Conservation (phyloP, 208 protist species). For the Leishmania gerbilli region DNA sequence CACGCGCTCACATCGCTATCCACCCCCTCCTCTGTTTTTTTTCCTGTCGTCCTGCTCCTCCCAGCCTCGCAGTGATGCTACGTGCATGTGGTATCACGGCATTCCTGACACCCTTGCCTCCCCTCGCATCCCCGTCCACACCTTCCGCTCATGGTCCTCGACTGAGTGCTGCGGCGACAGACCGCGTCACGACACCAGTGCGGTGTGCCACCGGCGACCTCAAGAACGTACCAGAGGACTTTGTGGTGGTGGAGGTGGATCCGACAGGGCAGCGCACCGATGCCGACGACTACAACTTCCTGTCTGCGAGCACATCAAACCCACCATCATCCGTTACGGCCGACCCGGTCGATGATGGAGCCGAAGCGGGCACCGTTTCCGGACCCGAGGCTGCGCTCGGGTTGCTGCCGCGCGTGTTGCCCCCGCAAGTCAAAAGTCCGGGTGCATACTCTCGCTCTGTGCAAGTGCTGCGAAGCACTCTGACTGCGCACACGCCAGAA, state of each 20-base stretch:
- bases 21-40: not conserved
- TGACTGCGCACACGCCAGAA: not conserved
- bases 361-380: not conserved
- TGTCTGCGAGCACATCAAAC: not conserved
- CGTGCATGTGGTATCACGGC: slow-evolving; percentile 64
- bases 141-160: too few species aligned
- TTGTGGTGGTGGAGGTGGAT: slow-evolving; percentile 82
- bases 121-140: not conserved
- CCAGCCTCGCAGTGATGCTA: slow-evolving; percentile 38
- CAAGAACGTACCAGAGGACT: slow-evolving; percentile 67
- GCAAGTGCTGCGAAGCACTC: not conserved
- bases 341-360: not conserved
- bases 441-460: not conserved
- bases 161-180: not conserved
- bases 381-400: not conserved
- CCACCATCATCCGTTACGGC: not conserved
- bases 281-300: slow-evolving; percentile 30
- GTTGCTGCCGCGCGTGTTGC: not conserved
- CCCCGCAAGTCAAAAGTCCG: too few species aligned
- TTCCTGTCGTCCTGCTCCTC: not conserved
- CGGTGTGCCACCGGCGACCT: slow-evolving; percentile 36
- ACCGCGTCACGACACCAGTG: not conserved
- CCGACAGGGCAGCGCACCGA: slow-evolving; percentile 55
- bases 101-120: slow-evolving; percentile 16
- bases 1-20: not conserved